phyloP scores from a whole-genome alignment of 2,329 filamentous ascomycete genomes.

The Clonostachys sp. region DNA sequence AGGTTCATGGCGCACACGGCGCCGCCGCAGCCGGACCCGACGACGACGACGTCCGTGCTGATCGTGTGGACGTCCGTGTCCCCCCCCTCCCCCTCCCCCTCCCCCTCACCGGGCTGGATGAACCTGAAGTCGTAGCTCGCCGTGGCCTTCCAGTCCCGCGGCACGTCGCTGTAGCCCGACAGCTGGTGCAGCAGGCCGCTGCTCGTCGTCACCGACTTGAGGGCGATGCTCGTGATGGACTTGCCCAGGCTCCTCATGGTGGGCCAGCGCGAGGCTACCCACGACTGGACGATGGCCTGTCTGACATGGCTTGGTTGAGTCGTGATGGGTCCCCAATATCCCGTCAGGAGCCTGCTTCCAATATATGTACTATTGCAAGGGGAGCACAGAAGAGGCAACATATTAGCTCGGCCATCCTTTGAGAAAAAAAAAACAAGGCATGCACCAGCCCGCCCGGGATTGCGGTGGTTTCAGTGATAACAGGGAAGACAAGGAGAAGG shows the following conservation, averaged over 20 bases:
- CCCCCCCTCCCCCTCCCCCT: neutral
- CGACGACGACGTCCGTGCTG: constrained; percentile 76
- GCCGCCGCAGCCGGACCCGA: constrained; percentile 85
- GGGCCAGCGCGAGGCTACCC: constrained; percentile 53
- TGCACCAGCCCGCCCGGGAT: too few relatives aligned
- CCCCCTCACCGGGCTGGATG: constrained; percentile 38
- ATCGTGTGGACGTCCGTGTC: constrained; percentile 46
- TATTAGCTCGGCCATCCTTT: neutral
- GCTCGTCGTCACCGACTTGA: constrained; percentile 49
- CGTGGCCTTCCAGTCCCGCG: constrained; percentile 42
- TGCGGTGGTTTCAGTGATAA: too few relatives aligned
- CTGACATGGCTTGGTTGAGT: constrained; percentile 56
- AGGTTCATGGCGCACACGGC: constrained; percentile 78
- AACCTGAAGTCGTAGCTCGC: constrained; percentile 55
- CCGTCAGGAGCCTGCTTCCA: constrained; percentile 63
- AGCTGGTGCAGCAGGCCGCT: constrained; percentile 50
- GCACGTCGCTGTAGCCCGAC: constrained; percentile 53
- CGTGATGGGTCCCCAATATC: constrained; percentile 58
- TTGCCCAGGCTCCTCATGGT: constrained; percentile 51
- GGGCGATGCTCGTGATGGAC: constrained; percentile 47
- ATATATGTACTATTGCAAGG: constrained; percentile 46
- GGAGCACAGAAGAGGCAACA: neutral
- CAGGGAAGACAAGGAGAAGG: neutral
- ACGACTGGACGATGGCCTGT: constrained; percentile 57
- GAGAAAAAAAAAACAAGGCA: neutral